Conservation (phyloP, 345 rosid genomes). For the Acer negundo region DNA sequence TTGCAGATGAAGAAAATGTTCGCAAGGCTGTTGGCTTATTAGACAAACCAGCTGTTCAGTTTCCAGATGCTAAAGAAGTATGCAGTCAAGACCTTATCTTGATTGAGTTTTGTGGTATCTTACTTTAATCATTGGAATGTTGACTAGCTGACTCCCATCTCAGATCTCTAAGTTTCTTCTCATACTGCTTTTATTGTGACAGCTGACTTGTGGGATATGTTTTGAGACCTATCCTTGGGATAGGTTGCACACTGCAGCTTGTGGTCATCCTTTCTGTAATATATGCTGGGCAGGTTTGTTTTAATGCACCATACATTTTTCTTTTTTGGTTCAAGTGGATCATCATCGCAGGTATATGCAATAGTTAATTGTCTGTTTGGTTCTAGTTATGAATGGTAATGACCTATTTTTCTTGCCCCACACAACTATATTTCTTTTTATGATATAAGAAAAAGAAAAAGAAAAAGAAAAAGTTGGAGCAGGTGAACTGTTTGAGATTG, state of each 20-base stretch:
- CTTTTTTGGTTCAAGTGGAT: neutral
- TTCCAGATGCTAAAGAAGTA: slow-evolving; percentile 52
- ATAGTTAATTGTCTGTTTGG: neutral
- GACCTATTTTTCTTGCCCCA: neutral
- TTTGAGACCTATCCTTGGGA: slow-evolving; percentile 52
- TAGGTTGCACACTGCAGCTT: slow-evolving; percentile 56
- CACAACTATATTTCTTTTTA: too few species aligned
- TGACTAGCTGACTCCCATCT: neutral
- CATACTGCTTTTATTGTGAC: slow-evolving; percentile 24
- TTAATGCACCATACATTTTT: neutral
- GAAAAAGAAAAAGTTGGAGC: too few species aligned
- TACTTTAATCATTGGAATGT: neutral
- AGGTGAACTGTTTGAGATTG: too few species aligned
- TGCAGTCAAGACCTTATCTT: slow-evolving; percentile 10
- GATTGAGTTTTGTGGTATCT: neutral
- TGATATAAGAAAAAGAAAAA: too few species aligned
- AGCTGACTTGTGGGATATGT: slow-evolving; percentile 81
- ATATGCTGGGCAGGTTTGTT: slow-evolving; percentile 78
- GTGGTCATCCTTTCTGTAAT: slow-evolving; percentile 81
- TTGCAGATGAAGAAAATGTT: slow-evolving; percentile 78
- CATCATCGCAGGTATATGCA: neutral
- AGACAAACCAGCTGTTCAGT: slow-evolving; percentile 50
- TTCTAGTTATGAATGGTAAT: neutral
- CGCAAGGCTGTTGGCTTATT: slow-evolving; percentile 72
- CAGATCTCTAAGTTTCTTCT: slow-evolving; percentile 7